Conservation (phyloP, 495 filamentous ascomycete genomes). For the Aspergillus affinis region DNA sequence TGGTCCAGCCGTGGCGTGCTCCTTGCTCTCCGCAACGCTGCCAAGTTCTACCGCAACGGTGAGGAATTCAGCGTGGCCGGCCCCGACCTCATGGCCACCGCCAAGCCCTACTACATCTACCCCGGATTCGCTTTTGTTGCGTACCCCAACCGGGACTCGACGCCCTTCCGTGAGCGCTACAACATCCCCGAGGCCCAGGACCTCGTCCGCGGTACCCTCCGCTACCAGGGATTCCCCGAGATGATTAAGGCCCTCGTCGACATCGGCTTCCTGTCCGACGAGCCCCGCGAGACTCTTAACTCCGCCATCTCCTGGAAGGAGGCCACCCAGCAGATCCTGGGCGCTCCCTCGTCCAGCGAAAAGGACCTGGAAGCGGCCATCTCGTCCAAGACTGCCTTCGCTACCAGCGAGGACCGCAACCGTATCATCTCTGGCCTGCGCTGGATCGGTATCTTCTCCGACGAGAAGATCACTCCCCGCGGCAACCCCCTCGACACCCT, state of each 20-base stretch:
- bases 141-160: slow-evolving; percentile 92
- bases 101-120: slow-evolving; percentile 91
- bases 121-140: slow-evolving; percentile 86
- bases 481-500: slow-evolving; percentile 87
- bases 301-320: slow-evolving; percentile 73
- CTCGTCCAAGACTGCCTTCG: slow-evolving; percentile 71
- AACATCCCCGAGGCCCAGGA: slow-evolving; percentile 75
- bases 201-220: slow-evolving; percentile 66
- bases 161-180: slow-evolving; percentile 82
- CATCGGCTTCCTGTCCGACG: slow-evolving; percentile 76
- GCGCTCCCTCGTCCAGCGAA: slow-evolving; percentile 58
- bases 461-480: slow-evolving; percentile 67
- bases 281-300: slow-evolving; percentile 59
- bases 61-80: slow-evolving; percentile 61
- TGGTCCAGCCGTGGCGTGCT: slow-evolving; percentile 86
- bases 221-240: slow-evolving; percentile 85
- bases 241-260: slow-evolving; percentile 85
- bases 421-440: slow-evolving; percentile 74
- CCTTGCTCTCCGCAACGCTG: slow-evolving; percentile 81
- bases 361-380: slow-evolving; percentile 71
- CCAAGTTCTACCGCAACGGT: slow-evolving; percentile 78
- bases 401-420: slow-evolving; percentile 66
- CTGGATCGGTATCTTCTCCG: slow-evolving; percentile 88
- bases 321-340: slow-evolving; percentile 71
- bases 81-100: slow-evolving; percentile 76